Percentiles rank a stretch among this genome's conserved stretches.
These are phyloP conservation scores for Ascochyta lentis DNA, from an alignment of 2,329 filamentous ascomycete genomes.

Conservation along the genomic window DNA sequence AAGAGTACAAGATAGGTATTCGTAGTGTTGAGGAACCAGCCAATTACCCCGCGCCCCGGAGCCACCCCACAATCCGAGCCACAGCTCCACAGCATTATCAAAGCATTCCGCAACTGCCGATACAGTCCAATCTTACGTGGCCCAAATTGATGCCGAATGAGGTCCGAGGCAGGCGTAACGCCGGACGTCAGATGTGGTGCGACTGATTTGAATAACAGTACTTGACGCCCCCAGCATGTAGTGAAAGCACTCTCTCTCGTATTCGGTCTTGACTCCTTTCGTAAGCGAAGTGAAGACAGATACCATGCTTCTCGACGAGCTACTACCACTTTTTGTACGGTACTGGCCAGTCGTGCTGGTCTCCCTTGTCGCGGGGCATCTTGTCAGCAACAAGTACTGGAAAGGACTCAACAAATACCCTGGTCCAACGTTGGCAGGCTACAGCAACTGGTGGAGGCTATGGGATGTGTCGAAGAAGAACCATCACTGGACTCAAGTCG, in stretches of 20 bases:
- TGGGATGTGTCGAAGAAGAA: slow-evolving; percentile 69
- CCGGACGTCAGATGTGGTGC: not conserved
- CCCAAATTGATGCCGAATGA: not conserved
- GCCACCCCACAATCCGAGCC: not conserved
- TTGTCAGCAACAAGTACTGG: slow-evolving; percentile 56
- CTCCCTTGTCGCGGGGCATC: slow-evolving; percentile 39
- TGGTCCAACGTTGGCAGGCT: slow-evolving; percentile 71
- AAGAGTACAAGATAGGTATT: not conserved
- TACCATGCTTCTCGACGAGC: slow-evolving; percentile 47
- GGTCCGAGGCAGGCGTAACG: not conserved
- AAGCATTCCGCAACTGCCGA: slow-evolving; percentile 17
- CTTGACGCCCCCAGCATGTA: not conserved
- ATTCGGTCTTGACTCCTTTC: not conserved
- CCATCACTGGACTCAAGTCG: slow-evolving; percentile 71
- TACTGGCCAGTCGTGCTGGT: slow-evolving; percentile 54
- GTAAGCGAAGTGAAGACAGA: slow-evolving; percentile 6
- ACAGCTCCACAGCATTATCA: slow-evolving; percentile 4
- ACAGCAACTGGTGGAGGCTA: slow-evolving; percentile 78
- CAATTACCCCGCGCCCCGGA: slow-evolving; percentile 7
- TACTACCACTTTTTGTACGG: slow-evolving; percentile 40
- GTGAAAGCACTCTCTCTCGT: not conserved
- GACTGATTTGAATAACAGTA: slow-evolving; percentile 5
- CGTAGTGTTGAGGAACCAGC: slow-evolving; percentile 2
- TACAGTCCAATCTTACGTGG: slow-evolving; percentile 2
- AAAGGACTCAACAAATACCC: slow-evolving; percentile 73